Evolutionary conservation across 768 basidiomycete species (phyloP).

Genomic region (Pisolithus sp.): DNA sequence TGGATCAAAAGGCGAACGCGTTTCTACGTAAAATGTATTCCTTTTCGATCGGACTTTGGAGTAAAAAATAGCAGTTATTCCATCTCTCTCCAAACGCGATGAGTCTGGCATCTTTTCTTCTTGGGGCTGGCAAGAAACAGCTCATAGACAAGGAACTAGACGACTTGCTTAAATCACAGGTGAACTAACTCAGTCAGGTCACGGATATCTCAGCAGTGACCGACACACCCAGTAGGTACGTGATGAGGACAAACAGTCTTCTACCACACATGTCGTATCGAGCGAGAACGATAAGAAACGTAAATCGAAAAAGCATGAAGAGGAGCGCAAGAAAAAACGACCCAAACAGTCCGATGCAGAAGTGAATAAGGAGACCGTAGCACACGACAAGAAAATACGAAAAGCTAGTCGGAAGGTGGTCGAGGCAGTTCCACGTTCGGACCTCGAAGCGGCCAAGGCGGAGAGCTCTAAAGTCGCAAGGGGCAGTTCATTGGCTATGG

Average conservation of each 20-base stretch:
- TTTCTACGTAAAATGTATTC: no score
- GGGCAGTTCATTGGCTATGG: slow-evolving; percentile 26
- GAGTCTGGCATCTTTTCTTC: slow-evolving; percentile 52
- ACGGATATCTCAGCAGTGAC: slow-evolving; percentile 9
- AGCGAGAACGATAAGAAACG: slow-evolving; percentile 8
- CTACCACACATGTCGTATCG: slow-evolving; percentile 1
- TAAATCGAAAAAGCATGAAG: slow-evolving; percentile 9
- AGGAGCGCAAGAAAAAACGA: slow-evolving; percentile 14
- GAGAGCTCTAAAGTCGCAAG: slow-evolving; percentile 3
- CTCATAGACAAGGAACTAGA: slow-evolving; percentile 58
- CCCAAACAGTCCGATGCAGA: slow-evolving; percentile 4
- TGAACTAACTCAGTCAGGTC: slow-evolving; percentile 24
- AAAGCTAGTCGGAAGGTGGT: slow-evolving; percentile 6
- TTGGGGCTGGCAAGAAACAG: slow-evolving; percentile 32
- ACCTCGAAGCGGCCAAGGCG: not conserved
- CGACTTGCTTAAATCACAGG: slow-evolving; percentile 51
- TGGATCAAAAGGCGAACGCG: no score
- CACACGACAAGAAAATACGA: slow-evolving; percentile 13
- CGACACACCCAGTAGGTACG: slow-evolving; percentile 7
- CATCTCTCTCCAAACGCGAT: slow-evolving; percentile 24
- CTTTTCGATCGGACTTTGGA: no score
- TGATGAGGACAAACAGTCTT: not conserved
- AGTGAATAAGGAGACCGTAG: slow-evolving; percentile 16
- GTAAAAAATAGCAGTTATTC: not conserved
- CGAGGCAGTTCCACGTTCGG: no score